Evolutionary conservation across 345 rosid species (phyloP).

Genomic region (Noccaea caerulescens): DNA sequence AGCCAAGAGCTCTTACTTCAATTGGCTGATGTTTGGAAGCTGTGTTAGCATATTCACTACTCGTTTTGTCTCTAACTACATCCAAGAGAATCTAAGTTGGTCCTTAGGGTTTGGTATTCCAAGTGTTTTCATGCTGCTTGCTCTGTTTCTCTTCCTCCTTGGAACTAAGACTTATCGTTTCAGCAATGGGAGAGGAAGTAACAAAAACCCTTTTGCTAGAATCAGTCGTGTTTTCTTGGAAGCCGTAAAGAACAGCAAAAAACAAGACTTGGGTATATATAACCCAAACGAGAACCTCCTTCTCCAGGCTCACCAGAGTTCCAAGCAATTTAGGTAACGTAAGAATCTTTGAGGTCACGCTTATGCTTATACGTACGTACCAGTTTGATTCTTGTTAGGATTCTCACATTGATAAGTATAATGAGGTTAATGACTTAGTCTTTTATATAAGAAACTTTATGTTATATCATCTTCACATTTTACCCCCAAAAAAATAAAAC

Average conservation of each 20-base stretch:
- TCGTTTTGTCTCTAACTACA: slow-evolving; percentile 54
- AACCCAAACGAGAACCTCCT: slow-evolving; percentile 20
- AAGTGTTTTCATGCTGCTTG: slow-evolving; percentile 37
- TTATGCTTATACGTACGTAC: neutral
- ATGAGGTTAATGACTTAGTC: neutral
- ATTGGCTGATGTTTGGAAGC: slow-evolving; percentile 77
- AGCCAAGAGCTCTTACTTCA: slow-evolving; percentile 73
- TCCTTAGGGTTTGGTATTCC: slow-evolving; percentile 65
- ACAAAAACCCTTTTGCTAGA: slow-evolving; percentile 33
- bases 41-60: slow-evolving; percentile 50
- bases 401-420: neutral
- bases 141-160: slow-evolving; percentile 43
- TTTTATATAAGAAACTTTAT: neutral
- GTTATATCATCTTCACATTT: no score
- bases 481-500: no score
- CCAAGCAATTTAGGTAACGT: slow-evolving; percentile 51
- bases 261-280: neutral
- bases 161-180: slow-evolving; percentile 43
- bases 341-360: neutral
- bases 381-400: neutral
- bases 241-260: slow-evolving; percentile 39
- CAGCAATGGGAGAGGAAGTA: slow-evolving; percentile 4
- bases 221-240: slow-evolving; percentile 44
- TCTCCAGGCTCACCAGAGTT: slow-evolving; percentile 38
- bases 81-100: slow-evolving; percentile 83